These are phyloP conservation scores for cucumber (Cucumis sativus) DNA, from an alignment of 306 rosid genomes.

Conservation along the genomic window DNA sequence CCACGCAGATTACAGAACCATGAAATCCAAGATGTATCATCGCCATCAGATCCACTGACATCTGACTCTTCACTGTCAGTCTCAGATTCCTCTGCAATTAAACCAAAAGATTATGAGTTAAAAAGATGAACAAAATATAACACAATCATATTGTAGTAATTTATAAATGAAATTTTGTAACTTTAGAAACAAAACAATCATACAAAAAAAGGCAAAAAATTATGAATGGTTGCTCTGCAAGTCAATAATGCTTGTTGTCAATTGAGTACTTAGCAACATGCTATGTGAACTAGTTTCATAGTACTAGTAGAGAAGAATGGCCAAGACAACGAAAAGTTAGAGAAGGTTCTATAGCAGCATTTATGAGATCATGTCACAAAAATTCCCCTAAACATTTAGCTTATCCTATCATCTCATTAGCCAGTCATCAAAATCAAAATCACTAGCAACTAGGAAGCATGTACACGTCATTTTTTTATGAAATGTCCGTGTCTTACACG, in stretches of 20 bases:
- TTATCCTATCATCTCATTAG: neutral
- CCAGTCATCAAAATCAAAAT: neutral
- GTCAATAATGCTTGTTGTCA: neutral
- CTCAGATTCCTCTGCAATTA: slow-evolving; percentile 60
- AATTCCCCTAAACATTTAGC: neutral
- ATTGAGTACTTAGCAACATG: neutral
- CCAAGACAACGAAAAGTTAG: too few relatives aligned
- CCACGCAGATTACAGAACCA: slow-evolving; percentile 90
- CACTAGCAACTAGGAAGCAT: neutral
- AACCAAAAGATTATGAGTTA: neutral
- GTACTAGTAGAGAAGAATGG: neutral
- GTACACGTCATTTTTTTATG: neutral
- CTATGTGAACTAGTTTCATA: neutral
- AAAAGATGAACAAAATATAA: neutral
- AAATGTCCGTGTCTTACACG: too few relatives aligned
- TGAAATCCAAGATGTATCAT: slow-evolving; percentile 74
- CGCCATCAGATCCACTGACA: slow-evolving; percentile 77
- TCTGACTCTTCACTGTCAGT: slow-evolving; percentile 69
- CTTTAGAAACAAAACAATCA: neutral
- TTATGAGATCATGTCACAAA: neutral
- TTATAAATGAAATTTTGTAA: neutral
- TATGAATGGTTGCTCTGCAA: neutral
- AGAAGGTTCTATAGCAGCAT: neutral
- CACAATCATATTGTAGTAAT: neutral
- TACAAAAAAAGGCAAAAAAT: neutral